Evolutionary conservation across 2,329 filamentous ascomycete species (phyloP).

Genomic region (Paradendryphiella salina): DNA sequence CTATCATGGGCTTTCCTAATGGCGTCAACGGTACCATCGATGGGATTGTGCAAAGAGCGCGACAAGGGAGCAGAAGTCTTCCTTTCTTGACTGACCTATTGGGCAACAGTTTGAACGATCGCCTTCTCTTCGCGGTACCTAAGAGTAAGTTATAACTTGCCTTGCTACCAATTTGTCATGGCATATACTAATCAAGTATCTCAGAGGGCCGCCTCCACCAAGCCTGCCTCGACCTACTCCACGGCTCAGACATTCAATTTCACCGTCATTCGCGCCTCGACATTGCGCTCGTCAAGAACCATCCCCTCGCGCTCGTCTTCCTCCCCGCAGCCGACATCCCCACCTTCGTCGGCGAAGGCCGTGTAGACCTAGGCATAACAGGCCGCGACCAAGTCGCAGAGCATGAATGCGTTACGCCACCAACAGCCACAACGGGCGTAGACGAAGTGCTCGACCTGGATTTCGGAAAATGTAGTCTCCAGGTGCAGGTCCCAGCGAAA

Average conservation of each 20-base stretch:
- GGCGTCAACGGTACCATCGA: conserved; percentile 27
- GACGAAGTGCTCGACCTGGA: conserved; percentile 88
- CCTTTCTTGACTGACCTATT: conserved; percentile 48
- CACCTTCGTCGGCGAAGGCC: conserved; percentile 93
- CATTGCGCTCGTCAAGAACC: conserved; percentile 96
- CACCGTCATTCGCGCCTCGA: conserved; percentile 92
- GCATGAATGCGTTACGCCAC: conserved; percentile 69
- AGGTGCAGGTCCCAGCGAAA: conserved; percentile 94
- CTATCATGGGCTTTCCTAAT: conserved; percentile 29
- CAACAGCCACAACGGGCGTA: conserved; percentile 58
- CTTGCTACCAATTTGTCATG: too few species aligned
- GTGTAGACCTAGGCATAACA: conserved; percentile 92
- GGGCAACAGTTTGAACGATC: conserved; percentile 77
- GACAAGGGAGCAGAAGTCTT: conserved; percentile 40
- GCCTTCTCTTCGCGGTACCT: conserved; percentile 93
- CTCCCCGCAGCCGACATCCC: conserved; percentile 96
- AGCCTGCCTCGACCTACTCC: conserved; percentile 83
- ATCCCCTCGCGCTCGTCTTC: conserved; percentile 93
- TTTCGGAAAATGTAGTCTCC: conserved; percentile 88
- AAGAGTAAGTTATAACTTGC: conserved; percentile 71
- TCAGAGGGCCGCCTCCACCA: conserved; percentile 91
- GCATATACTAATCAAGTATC: conserved; percentile 12
- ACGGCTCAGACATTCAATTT: conserved; percentile 96
- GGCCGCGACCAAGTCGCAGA: conserved; percentile 91
- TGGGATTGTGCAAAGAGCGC: conserved; percentile 28